These are phyloP conservation scores for Vitis rotundifolia DNA, from an alignment of 164 flowering plant genomes.

Conservation along the genomic window DNA sequence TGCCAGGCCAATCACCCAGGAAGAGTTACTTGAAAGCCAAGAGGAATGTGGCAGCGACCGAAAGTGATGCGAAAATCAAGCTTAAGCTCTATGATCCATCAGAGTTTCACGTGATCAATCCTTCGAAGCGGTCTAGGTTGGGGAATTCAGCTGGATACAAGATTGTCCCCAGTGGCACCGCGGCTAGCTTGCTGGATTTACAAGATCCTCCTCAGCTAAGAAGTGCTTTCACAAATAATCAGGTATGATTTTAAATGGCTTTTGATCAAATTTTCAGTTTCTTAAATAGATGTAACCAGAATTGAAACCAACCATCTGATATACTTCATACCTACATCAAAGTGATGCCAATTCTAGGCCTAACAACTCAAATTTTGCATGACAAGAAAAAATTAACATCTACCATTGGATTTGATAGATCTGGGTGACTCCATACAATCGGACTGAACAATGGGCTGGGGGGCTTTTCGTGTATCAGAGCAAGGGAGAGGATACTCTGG, in stretches of 20 bases:
- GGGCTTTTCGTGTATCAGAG: constrained; percentile 78
- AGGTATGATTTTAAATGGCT: constrained; percentile 25
- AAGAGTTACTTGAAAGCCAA: constrained; percentile 65
- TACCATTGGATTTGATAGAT: too few relatives aligned
- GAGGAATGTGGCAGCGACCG: constrained; percentile 62
- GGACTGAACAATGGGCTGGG: constrained; percentile 86
- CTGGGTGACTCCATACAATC: constrained; percentile 90
- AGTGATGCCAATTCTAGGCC: too few relatives aligned
- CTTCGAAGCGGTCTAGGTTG: constrained; percentile 50
- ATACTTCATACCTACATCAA: too few relatives aligned
- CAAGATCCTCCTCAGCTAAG: constrained; percentile 78
- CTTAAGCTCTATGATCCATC: constrained; percentile 72
- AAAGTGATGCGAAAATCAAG: constrained; percentile 77
- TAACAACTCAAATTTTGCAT: too few relatives aligned
- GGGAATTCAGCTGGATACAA: constrained; percentile 90
- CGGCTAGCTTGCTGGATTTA: constrained; percentile 77
- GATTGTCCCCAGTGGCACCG: constrained; percentile 74
- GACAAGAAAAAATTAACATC: too few relatives aligned
- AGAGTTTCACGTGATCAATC: constrained; percentile 80
- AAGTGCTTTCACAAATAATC: constrained; percentile 84
- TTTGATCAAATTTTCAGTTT: too few relatives aligned
- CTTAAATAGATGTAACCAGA: too few relatives aligned
- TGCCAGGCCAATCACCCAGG: constrained; percentile 61
- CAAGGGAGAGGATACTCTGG: constrained; percentile 80
- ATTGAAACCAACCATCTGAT: too few relatives aligned